phyloP scores from a whole-genome alignment of 2,329 filamentous ascomycete genomes.

The Trichoderma sp. region DNA sequence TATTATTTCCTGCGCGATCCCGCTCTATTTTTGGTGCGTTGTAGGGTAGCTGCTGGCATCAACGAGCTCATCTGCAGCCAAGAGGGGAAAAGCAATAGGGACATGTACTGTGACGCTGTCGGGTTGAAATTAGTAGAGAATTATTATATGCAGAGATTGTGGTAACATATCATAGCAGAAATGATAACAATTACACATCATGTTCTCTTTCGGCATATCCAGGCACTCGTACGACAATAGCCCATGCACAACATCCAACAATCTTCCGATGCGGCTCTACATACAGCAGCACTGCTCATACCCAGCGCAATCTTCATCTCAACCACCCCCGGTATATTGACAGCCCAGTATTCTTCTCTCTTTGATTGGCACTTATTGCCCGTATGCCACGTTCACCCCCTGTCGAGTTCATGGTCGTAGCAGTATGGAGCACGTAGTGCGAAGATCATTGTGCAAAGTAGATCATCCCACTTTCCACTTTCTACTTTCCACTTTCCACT shows the following conservation, averaged over 20 bases:
- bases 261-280: background rate
- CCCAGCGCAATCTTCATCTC: background rate
- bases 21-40: background rate
- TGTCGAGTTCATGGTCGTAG: background rate
- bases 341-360: background rate
- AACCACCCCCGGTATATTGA: background rate
- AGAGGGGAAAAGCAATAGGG: background rate
- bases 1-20: background rate
- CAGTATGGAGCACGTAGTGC: background rate
- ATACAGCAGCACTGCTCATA: background rate
- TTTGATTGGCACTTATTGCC: background rate
- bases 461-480: background rate
- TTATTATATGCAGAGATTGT: background rate
- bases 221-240: background rate
- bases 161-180: background rate
- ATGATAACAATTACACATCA: background rate
- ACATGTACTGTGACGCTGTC: background rate
- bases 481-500: background rate
- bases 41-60: background rate
- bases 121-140: background rate
- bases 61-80: background rate
- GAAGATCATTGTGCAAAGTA: background rate
- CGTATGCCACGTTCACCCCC: background rate
- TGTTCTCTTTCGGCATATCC: background rate
- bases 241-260: background rate